Evolutionary conservation across 768 basidiomycete genomes (phyloP).

Genomic region (Collybiopsis luxurians): DNA sequence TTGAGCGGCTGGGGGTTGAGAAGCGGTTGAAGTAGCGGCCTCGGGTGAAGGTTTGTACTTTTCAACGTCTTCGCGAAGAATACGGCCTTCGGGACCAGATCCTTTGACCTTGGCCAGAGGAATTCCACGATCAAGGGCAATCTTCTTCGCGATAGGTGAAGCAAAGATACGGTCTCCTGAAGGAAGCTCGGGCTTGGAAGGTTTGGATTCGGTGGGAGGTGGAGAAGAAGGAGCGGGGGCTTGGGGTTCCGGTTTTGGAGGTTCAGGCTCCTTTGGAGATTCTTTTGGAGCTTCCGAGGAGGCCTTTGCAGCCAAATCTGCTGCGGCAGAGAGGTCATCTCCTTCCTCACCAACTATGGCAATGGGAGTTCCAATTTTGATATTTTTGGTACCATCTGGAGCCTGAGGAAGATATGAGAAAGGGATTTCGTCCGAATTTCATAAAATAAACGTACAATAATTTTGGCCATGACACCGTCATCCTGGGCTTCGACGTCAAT

Average conservation of each 20-base stretch:
- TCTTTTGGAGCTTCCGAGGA: conserved; percentile 41
- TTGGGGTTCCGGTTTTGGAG: conserved; percentile 36
- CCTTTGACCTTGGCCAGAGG: conserved; percentile 90
- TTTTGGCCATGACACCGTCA: conserved; percentile 95
- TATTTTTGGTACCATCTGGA: conserved; percentile 81
- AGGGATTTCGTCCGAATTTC: too few relatives aligned
- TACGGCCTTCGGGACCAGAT: conserved; percentile 90
- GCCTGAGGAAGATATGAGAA: conserved; percentile 42
- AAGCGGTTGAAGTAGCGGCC: conserved; percentile 40
- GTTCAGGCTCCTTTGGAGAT: conserved; percentile 31
- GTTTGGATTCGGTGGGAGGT: conserved; percentile 31
- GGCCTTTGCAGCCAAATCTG: conserved; percentile 66
- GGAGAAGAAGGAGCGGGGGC: conserved; percentile 21
- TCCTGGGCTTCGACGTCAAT: conserved; percentile 99
- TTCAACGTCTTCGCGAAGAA: conserved; percentile 93
- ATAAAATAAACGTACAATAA: conserved; percentile 75
- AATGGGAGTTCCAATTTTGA: conserved; percentile 84
- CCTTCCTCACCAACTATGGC: conserved; percentile 94
- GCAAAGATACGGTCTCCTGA: conserved; percentile 88
- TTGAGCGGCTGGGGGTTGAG: conserved; percentile 45
- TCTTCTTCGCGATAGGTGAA: conserved; percentile 93
- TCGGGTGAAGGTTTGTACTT: conserved; percentile 63
- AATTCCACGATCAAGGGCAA: conserved; percentile 92
- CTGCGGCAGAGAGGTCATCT: conserved; percentile 86
- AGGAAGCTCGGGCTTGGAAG: conserved; percentile 53